Evolutionary conservation across 345 rosid species (phyloP), one percentile per base, ranked within the genome.

Genomic region (Mercurialis annua): DNA sequence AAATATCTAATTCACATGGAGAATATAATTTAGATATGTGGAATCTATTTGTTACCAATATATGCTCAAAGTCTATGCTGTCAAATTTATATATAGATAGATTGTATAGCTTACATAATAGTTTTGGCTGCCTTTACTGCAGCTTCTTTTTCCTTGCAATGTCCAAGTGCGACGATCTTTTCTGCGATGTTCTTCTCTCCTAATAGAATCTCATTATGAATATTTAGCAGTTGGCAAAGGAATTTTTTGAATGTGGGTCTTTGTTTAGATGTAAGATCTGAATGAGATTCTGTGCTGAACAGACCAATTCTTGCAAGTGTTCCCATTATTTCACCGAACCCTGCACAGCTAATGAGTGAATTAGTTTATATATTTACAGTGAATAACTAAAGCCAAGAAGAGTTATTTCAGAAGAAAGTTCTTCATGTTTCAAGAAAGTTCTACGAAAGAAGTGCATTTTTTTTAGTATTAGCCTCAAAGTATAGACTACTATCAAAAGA

Each of bases 261-360:
- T 42, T 67, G 59, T 66, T 71, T 81, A 20, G 55, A 68, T 66
- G 65, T 65, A 62, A 89, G 86, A 68, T 79, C 27, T 44, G 82
- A 77, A 73, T 78, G 81, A 64, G 83, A 47, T 80, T 83, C 88
- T n/a, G 59, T 10, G 17, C 75, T 67, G 36, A 93, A 85, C 56
- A 90, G 76, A 51, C 97, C 92, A 33, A 89, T 82, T 80, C 82
- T 90, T n/a, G 87, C 80, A 62, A 90, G 82, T 20, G 91, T 86
- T 43, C 81, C 81, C 97, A 90, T 90, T 58, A 81, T 85, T 74
- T 81, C 73, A 24, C 98, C 70, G 72, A 89, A 93, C 44, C 98
- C 96, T 89, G 74, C 59, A 73, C 47, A 69, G 58, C 71, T 38
- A 49, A 24, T 68, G 46, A 34, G 17, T 5, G 9, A 56, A 65